A percentile compares a stretch with the other conserved stretches of the same genome.
Conservation (phyloP, 495 filamentous ascomycete genomes). For the Cairneyella variabilis region DNA sequence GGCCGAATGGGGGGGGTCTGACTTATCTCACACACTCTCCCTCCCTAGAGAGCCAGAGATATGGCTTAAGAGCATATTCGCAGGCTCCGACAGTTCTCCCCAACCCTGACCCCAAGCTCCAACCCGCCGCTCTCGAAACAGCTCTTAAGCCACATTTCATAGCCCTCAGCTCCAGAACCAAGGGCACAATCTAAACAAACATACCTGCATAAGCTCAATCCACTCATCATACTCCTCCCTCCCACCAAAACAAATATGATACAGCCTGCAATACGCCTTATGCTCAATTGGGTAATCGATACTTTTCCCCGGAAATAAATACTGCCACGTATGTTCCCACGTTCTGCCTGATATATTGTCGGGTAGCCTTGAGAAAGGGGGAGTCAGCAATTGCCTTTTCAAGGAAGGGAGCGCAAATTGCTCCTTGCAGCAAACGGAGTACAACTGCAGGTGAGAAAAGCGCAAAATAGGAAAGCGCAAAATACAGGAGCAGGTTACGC, state of each 20-base stretch:
- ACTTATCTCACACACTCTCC: too few relatives aligned
- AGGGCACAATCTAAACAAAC: too few relatives aligned
- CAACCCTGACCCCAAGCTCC: neutral
- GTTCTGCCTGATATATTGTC: neutral
- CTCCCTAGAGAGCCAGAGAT: too few relatives aligned
- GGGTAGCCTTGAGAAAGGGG: neutral
- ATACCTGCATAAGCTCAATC: slow-evolving; percentile 6
- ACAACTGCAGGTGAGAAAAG: too few relatives aligned
- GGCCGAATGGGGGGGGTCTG: too few relatives aligned
- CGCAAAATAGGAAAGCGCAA: neutral
- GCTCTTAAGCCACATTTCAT: neutral
- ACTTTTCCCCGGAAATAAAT: slow-evolving; percentile 5
- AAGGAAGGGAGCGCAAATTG: too few relatives aligned
- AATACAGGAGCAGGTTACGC: neutral
- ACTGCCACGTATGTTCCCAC: slow-evolving; percentile 14
- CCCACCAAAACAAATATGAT: slow-evolving; percentile 12
- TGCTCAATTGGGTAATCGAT: slow-evolving; percentile 11
- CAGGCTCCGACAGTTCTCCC: too few relatives aligned
- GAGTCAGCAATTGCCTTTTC: neutral
- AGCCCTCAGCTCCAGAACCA: too few relatives aligned
- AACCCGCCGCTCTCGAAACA: neutral
- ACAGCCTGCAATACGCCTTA: slow-evolving; percentile 9
- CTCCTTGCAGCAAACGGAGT: too few relatives aligned
- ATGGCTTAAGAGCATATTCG: too few relatives aligned
- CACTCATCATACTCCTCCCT: slow-evolving; percentile 9